Base-by-base conservation (phyloP, 257 asterid genomes). In the Solanum sparsipilum region DNA sequence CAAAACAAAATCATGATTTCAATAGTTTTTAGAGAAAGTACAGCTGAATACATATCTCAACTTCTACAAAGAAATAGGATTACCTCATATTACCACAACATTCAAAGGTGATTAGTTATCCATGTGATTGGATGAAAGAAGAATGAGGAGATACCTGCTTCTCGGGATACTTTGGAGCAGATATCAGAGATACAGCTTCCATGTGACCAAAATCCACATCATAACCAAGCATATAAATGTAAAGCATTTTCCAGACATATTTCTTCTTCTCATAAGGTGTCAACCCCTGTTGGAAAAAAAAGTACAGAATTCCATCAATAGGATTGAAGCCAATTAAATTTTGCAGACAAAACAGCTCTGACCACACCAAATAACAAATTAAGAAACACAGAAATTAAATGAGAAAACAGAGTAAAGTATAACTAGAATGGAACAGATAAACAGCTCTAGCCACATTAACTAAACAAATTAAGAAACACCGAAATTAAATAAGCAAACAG, bases 141-240 rank as follows among this genome's bases (percentile, higher is more conserved):
- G 35, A 85, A 74, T 9, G 81, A 74, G 88, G 44, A 79, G 3
- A 52, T 90, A 96, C 99, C 99, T 98, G 99, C 92, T 98, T 98
- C 91, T 98, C 99, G 84, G 99, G 99, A 90, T 98, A 98, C 91
- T 96, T 98, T 27, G 99, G 99, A 87, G 99, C 99, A 83, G 99
- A 98, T 91, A 98, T 93, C 91, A 98, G 89, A 86, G 99, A 96
- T 89, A 98, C 99, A 70, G 99, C 99, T 91, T 98, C 99, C 99
- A 98, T 98, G 93, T 98, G 99, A 87, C 99, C 99, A 93, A 98
- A 98, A 92, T 98, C 99, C 92, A 98, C 99, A 87, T 98, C 99
- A 92, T 98, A 98, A 46, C 99, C 99, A 81, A 98, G 98, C 99
- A 98, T 98, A 71, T 91, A 95, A 88, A 98, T 96, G 94, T 98